Evolutionary conservation across 2,329 filamentous ascomycete genomes (phyloP).

Genomic region (Pseudocercospora vitis): DNA sequence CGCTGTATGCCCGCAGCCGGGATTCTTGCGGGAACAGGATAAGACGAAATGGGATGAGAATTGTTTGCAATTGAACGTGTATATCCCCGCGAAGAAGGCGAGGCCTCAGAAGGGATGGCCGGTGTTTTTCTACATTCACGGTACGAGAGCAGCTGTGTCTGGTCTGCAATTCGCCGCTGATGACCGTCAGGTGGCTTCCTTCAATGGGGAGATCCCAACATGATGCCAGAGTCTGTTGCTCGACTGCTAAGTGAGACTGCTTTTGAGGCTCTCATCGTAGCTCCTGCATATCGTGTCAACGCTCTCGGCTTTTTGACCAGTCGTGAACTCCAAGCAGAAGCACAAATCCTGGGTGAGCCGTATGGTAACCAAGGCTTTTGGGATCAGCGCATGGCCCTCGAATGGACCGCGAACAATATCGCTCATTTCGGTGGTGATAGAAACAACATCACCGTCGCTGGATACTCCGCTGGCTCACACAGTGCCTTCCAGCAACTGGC

Average conservation of each 20-base stretch:
- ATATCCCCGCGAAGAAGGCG: slow-evolving; percentile 53
- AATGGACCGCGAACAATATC: slow-evolving; percentile 56
- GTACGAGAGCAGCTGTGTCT: slow-evolving; percentile 5
- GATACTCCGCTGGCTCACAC: slow-evolving; percentile 59
- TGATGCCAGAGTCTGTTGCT: slow-evolving; percentile 42
- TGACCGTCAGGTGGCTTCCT: slow-evolving; percentile 49
- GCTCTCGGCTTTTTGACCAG: slow-evolving; percentile 58
- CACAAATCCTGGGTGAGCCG: slow-evolving; percentile 40
- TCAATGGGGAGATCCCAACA: slow-evolving; percentile 56
- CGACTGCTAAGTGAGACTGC: slow-evolving; percentile 52
- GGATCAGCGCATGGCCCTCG: slow-evolving; percentile 57
- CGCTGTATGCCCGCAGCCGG: slow-evolving; percentile 54
- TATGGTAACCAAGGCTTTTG: slow-evolving; percentile 57
- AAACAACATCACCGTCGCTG: slow-evolving; percentile 53
- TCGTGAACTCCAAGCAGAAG: slow-evolving; percentile 48
- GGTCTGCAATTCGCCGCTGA: slow-evolving; percentile 24
- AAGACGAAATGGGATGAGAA: slow-evolving; percentile 50
- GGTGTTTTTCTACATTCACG: slow-evolving; percentile 59
- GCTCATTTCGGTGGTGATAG: slow-evolving; percentile 52
- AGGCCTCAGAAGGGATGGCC: slow-evolving; percentile 54
- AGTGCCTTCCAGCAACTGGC: slow-evolving; percentile 59
- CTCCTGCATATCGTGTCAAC: slow-evolving; percentile 59
- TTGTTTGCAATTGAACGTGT: slow-evolving; percentile 58
- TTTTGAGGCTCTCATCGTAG: slow-evolving; percentile 53
- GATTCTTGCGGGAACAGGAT: slow-evolving; percentile 27